Conservation (phyloP, 768 basidiomycete genomes). For the Antrodiella citrinella region DNA sequence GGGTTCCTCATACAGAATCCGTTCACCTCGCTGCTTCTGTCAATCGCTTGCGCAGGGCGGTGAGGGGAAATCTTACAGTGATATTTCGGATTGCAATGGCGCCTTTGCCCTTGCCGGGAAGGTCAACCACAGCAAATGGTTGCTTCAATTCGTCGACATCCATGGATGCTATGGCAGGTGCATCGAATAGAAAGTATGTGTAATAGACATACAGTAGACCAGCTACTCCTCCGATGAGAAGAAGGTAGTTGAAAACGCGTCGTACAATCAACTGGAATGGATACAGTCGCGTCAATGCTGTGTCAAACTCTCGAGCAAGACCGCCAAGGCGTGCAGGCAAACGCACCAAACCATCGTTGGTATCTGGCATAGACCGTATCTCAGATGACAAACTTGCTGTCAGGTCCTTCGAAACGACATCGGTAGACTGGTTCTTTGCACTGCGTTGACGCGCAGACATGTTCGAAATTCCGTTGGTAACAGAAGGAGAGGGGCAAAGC, state of each 20-base stretch:
- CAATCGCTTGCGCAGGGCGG: not conserved
- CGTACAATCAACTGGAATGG: not conserved
- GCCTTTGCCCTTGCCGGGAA: constrained; percentile 51
- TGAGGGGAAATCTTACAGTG: constrained; percentile 25
- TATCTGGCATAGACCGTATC: not conserved
- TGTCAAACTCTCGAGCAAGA: not conserved
- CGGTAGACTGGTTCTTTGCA: not conserved
- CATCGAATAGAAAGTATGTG: constrained; percentile 1
- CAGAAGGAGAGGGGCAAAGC: not conserved
- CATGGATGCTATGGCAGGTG: not conserved
- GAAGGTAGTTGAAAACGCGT: not conserved
- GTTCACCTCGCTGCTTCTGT: constrained; percentile 44
- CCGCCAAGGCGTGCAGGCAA: not conserved
- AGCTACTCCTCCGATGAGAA: not conserved
- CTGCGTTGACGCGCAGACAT: not conserved
- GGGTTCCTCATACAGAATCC: constrained; percentile 46
- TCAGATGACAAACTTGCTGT: not conserved
- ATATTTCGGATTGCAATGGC: constrained; percentile 45
- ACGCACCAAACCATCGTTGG: not conserved
- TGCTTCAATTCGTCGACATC: not conserved
- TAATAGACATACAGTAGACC: constrained; percentile 6
- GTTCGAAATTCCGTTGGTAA: too few relatives aligned
- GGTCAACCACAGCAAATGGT: constrained; percentile 34
- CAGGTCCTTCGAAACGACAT: not conserved
- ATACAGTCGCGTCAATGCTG: not conserved